Conservation (phyloP, 345 rosid genomes). For the Erodium maritimum region DNA sequence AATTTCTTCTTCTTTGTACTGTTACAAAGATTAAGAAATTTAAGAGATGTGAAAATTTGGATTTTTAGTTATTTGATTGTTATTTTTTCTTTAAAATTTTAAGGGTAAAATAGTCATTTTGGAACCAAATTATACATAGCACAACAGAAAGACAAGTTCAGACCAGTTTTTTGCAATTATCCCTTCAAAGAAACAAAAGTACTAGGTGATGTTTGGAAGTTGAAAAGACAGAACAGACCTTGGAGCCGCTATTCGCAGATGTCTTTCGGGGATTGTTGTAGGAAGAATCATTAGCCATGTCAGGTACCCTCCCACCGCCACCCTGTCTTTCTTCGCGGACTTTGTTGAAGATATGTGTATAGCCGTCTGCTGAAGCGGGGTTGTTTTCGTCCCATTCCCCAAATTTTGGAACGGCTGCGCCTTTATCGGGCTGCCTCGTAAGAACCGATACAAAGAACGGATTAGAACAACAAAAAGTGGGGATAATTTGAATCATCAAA, state of each 20-base stretch:
- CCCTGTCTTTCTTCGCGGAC: conserved; percentile 62
- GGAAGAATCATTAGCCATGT: conserved; percentile 27
- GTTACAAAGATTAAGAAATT: too few relatives aligned
- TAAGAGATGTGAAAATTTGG: too few relatives aligned
- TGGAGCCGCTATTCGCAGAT: conserved; percentile 12
- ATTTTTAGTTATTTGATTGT: too few relatives aligned
- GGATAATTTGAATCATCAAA: too few relatives aligned
- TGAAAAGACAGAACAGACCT: conserved; percentile 22
- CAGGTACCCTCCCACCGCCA: conserved; percentile 31
- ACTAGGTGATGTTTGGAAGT: neutral
- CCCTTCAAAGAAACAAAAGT: too few relatives aligned
- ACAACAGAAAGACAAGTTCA: neutral
- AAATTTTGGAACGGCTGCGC: conserved; percentile 73
- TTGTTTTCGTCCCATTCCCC: conserved; percentile 86
- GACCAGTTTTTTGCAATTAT: neutral
- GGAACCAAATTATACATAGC: too few relatives aligned
- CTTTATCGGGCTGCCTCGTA: conserved; percentile 33
- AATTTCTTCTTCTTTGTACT: too few relatives aligned
- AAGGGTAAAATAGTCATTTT: neutral
- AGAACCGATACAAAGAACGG: neutral
- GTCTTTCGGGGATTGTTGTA: conserved; percentile 11
- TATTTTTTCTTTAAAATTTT: too few relatives aligned
- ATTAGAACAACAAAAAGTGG: neutral
- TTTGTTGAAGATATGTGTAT: conserved; percentile 66
- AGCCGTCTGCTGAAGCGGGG: conserved; percentile 65